Evolutionary conservation across 2,329 filamentous ascomycete species (phyloP).

Genomic region (Alternaria brassicicola): DNA sequence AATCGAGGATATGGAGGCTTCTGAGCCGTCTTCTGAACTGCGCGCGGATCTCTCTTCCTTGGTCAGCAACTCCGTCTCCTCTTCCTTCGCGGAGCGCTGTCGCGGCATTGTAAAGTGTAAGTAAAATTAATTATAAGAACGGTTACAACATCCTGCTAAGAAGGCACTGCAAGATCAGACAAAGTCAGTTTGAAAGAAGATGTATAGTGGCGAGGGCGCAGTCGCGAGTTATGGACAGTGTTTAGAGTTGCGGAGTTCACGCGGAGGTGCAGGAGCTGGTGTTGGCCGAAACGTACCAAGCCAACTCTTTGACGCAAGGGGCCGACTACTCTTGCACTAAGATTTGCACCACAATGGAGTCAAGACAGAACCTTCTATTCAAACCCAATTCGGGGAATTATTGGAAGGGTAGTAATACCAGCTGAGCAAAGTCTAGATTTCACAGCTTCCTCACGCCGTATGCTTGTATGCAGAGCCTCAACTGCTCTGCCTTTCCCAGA

Average conservation of each 20-base stretch:
- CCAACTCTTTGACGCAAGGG: slow-evolving; percentile 31
- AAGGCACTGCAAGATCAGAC: neutral
- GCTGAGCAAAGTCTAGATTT: slow-evolving; percentile 2
- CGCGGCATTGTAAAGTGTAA: slow-evolving; percentile 39
- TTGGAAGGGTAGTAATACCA: slow-evolving; percentile 1
- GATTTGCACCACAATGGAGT: slow-evolving; percentile 33
- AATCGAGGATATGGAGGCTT: slow-evolving; percentile 72
- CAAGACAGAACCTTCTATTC: slow-evolving; percentile 33
- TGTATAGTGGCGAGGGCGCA: slow-evolving; percentile 6
- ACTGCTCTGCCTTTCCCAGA: neutral
- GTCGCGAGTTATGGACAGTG: slow-evolving; percentile 13
- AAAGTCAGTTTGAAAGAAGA: neutral
- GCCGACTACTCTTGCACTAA: slow-evolving; percentile 3
- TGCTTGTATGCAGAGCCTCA: neutral
- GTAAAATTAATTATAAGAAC: neutral
- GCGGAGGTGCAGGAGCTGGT: slow-evolving; percentile 36
- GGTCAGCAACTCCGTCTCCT: slow-evolving; percentile 55
- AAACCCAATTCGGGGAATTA: slow-evolving; percentile 23
- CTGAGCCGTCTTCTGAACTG: slow-evolving; percentile 44
- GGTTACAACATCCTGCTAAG: slow-evolving; percentile 25
- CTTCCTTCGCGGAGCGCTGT: slow-evolving; percentile 46
- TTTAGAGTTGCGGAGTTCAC: slow-evolving; percentile 32
- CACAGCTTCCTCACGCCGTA: neutral
- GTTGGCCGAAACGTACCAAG: slow-evolving; percentile 40
- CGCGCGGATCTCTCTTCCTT: slow-evolving; percentile 39